Percentiles rank a stretch among this genome's conserved stretches.
Evolutionary conservation across 805 yeast genomes (phyloP).

Genomic region (Ogataea dorogensis): DNA sequence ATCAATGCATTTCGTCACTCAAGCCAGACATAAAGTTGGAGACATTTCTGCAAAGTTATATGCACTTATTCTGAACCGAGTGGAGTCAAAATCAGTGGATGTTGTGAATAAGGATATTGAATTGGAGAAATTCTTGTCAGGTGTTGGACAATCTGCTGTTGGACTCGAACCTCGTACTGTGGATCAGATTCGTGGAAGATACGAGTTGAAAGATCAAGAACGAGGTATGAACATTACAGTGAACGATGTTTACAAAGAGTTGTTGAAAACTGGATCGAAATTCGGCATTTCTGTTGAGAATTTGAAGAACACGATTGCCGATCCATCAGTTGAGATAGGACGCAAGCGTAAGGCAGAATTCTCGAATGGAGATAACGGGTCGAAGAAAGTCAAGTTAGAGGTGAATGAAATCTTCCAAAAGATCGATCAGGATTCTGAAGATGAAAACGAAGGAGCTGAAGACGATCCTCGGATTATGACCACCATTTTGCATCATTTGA

Average conservation of each 20-base stretch:
- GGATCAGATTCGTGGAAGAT: slow-evolving; percentile 25
- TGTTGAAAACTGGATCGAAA: slow-evolving; percentile 32
- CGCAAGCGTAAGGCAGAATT: slow-evolving; percentile 15
- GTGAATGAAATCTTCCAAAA: slow-evolving; percentile 29
- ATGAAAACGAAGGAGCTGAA: slow-evolving; percentile 29
- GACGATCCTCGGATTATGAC: slow-evolving; percentile 24
- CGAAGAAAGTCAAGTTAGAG: slow-evolving; percentile 31
- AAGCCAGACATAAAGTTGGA: slow-evolving; percentile 71
- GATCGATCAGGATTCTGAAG: slow-evolving; percentile 28
- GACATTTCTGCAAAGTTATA: slow-evolving; percentile 64
- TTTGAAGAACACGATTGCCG: slow-evolving; percentile 35
- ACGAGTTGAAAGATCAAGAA: slow-evolving; percentile 37
- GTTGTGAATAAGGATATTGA: slow-evolving; percentile 19
- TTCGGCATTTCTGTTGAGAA: slow-evolving; percentile 37
- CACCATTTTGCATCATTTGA: slow-evolving; percentile 54
- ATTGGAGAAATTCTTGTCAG: slow-evolving; percentile 30
- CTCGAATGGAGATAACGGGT: slow-evolving; percentile 8
- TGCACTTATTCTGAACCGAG: slow-evolving; percentile 48
- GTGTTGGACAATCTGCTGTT: slow-evolving; percentile 32
- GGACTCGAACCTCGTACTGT: slow-evolving; percentile 33
- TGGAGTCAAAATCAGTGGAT: slow-evolving; percentile 57
- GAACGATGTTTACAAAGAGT: slow-evolving; percentile 38
- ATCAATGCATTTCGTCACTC: slow-evolving; percentile 56
- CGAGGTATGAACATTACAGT: slow-evolving; percentile 40
- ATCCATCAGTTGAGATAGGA: slow-evolving; percentile 33